A percentile compares a stretch with the other conserved stretches of the same genome.
phyloP scores from a whole-genome alignment of 2,329 filamentous ascomycete species.

The Xylaria sp. region DNA sequence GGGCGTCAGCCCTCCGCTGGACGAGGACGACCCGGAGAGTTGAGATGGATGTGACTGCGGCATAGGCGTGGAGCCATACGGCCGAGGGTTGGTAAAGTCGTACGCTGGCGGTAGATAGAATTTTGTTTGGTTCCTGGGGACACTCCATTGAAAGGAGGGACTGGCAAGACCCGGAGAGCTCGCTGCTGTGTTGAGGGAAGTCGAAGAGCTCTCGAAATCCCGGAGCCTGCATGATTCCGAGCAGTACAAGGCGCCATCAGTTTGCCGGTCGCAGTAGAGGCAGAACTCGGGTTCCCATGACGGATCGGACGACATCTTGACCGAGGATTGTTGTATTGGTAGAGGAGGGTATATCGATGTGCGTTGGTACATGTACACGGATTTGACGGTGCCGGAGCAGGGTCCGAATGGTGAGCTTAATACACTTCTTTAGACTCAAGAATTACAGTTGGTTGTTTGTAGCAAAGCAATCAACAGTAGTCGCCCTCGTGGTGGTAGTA shows the following conservation, averaged over 20 bases:
- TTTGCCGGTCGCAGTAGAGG: slow-evolving; percentile 91
- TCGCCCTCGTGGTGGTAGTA: slow-evolving; percentile 14
- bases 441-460: slow-evolving; percentile 11
- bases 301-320: slow-evolving; percentile 65
- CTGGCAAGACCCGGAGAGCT: slow-evolving; percentile 66
- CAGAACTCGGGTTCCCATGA: slow-evolving; percentile 91
- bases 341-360: slow-evolving; percentile 34
- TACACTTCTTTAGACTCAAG: slow-evolving; percentile 4
- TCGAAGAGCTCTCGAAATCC: slow-evolving; percentile 78
- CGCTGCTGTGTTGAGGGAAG: slow-evolving; percentile 65
- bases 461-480: slow-evolving; percentile 3
- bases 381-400: slow-evolving; percentile 2
- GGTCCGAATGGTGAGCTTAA: slow-evolving; percentile 16
- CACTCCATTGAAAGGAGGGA: slow-evolving; percentile 61
- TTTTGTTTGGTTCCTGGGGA: slow-evolving; percentile 54
- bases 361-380: slow-evolving; percentile 39
- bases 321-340: slow-evolving; percentile 27
- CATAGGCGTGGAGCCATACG: slow-evolving; percentile 64
- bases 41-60: slow-evolving; percentile 53
- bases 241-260: slow-evolving; percentile 84
- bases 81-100: slow-evolving; percentile 74
- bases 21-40: slow-evolving; percentile 48
- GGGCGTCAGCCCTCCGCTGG: slow-evolving; percentile 65
- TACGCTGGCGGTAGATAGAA: slow-evolving; percentile 80
- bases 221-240: slow-evolving; percentile 90